phyloP scores from a whole-genome alignment of 495 filamentous ascomycete species.

The Copromyces sp. region DNA sequence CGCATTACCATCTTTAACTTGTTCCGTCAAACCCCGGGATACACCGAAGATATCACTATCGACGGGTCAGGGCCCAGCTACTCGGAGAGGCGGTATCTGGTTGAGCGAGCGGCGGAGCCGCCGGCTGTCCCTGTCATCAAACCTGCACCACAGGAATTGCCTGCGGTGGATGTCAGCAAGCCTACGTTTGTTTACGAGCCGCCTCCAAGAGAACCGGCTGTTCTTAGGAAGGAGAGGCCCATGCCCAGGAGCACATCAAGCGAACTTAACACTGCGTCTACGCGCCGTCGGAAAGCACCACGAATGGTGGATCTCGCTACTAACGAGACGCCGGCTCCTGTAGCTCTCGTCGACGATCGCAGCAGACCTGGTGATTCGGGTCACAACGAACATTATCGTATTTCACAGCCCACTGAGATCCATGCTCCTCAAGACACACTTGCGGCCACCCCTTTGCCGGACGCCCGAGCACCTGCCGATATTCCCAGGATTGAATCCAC shows the following conservation, averaged over 20 bases:
- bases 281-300: constrained; percentile 39
- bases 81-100: constrained; percentile 70
- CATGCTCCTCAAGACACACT: constrained; percentile 11
- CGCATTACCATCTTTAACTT: constrained; percentile 90
- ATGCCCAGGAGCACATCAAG: constrained; percentile 32
- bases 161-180: constrained; percentile 55
- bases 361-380: constrained; percentile 5
- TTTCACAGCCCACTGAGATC: constrained; percentile 30
- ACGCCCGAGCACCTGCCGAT: constrained; percentile 22
- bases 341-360: constrained; percentile 17
- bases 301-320: constrained; percentile 76
- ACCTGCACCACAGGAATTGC: constrained; percentile 45
- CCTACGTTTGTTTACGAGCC: constrained; percentile 43
- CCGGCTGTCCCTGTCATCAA: constrained; percentile 68
- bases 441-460: constrained; percentile 21
- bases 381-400: constrained; percentile 31
- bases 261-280: constrained; percentile 43
- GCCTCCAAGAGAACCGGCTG: constrained; percentile 31
- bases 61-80: constrained; percentile 73
- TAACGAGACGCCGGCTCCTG: constrained; percentile 39
- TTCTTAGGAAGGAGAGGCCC: constrained; percentile 43
- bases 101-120: constrained; percentile 70
- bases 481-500: constrained; percentile 38
- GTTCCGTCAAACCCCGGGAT: constrained; percentile 86
- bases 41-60: constrained; percentile 81